Evolutionary conservation across 225 moss, liverwort and hornwort species (phyloP), one percentile per base, ranked within the genome.

Genomic region (Neckera pumila): DNA sequence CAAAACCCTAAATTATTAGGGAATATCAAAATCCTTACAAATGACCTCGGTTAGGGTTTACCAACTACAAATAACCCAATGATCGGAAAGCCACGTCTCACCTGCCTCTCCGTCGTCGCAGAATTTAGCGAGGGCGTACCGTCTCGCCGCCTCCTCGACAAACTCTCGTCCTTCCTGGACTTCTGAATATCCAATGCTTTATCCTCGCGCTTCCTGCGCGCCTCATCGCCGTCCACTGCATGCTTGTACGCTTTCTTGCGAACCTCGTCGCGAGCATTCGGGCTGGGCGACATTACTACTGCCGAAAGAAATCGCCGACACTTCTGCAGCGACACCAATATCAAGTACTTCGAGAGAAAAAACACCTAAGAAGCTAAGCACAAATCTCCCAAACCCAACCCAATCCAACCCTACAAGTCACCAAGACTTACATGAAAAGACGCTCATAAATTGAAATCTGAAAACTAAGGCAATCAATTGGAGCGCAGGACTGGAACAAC

Each of bases 181-280:
- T 81, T 90, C 85, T 89, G 89, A 20, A 85, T 49, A 43, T 90
- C 90, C 87, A 90, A 82, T 40, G 87, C 43, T 53, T 59, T 87
- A 31, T 92, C 92, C 87, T 92, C 92, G 21, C 89, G 92, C 90
- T 89, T 92, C 85, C 89, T 77, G 43, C 92, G 90, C 84, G 85
- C 89, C 65, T 90, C 92, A 27, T 92, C 90, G 77, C 89, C 89
- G 72, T 92, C 92, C 63, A 92, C 89, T 13, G 77, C 87, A 81
- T 87, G 90, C 92, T 92, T 92, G 78, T 92, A 92, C 77, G 87
- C 82, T 92, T 92, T 92, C 89, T 89, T 92, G 63, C 92, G 90
- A 87, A 90, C 87, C 72, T 92, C 92, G n/a, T 92, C 92, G 73
- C 90, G 92, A 49, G 89, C 90, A 73, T 89, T 90, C 10, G 90